Conservation (phyloP, 768 basidiomycete genomes). For the Strobilomyces dryophilus region DNA sequence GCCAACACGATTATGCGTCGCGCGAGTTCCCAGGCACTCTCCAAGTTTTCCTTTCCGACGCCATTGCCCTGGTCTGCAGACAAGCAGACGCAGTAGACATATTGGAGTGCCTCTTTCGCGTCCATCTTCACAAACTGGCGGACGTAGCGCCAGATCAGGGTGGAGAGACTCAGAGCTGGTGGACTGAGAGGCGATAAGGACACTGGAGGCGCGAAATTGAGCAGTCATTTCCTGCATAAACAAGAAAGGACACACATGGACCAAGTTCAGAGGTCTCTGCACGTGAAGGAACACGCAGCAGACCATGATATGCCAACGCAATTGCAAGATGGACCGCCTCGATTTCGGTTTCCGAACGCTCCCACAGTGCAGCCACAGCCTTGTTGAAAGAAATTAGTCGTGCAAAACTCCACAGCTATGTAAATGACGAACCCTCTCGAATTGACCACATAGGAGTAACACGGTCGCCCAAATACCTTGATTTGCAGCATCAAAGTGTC, state of each 20-base stretch:
- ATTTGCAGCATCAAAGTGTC: conserved; percentile 69
- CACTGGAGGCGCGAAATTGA: conserved; percentile 40
- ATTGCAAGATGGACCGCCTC: conserved; percentile 95
- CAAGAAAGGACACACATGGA: conserved; percentile 51
- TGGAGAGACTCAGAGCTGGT: conserved; percentile 76
- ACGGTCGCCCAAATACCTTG: conserved; percentile 79
- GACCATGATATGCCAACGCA: conserved; percentile 88
- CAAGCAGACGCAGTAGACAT: conserved; percentile 84
- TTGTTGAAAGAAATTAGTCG: conserved; percentile 27
- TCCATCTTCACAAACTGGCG: conserved; percentile 91
- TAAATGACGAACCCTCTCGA: conserved; percentile 67
- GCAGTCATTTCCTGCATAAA: neutral
- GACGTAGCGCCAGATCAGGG: conserved; percentile 89
- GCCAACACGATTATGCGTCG: conserved; percentile 75
- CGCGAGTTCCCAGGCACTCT: conserved; percentile 75
- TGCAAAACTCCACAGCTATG: too few species aligned
- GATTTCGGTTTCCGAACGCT: conserved; percentile 80
- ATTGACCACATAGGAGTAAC: conserved; percentile 88
- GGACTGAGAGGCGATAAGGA: conserved; percentile 62
- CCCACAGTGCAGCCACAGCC: conserved; percentile 90
- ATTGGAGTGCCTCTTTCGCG: conserved; percentile 90
- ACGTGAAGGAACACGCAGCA: conserved; percentile 77
- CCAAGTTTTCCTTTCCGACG: conserved; percentile 81
- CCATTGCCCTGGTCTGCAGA: conserved; percentile 65
- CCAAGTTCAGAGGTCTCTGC: conserved; percentile 83